Base-by-base conservation (phyloP, 345 rosid genomes). In the Citrus trifoliata region DNA sequence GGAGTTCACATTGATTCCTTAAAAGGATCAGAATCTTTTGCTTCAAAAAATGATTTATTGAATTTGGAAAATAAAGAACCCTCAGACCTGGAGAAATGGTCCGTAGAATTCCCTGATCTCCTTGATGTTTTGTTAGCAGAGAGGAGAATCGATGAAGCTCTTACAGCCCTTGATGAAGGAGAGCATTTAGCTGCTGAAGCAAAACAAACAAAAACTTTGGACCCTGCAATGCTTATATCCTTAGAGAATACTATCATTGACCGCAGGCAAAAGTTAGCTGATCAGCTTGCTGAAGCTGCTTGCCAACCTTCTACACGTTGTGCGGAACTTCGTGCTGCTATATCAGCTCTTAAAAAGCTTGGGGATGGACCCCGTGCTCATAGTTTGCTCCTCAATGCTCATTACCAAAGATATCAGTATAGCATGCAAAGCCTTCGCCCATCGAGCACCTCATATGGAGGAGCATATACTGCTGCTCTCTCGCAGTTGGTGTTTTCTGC, bases 341-440 rank as follows among this genome's bases (percentile, higher is more conserved):
- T 93, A 83, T 80, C 90, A 76, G 98, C 98, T 85, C 98, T 97
- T 83, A 93, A 97, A 88, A 89, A 78, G 87, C 97, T 97, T 48
- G 99, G 99, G 24, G 99, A 97, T 84, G 99, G 98, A 73, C 91
- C 95, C 63, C 95, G 98, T 81, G 98, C 98, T 78, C 98, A 97
- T 80, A 90, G 81, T 80, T 88, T 97, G 86, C 95, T 97, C 55
- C 95, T 97, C 59, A 88, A 91, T 84, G 96, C 99, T 8, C 98
- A 97, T 84, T 89, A 81, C 75, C 97, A 89, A 71, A 89, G 96
- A 83, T 97, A 88, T 80, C 96, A 89, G 64, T 94, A 91, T 86
- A 92, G 89, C 84, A 94, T 92, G 98, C 99, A 90, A 84, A 93
- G 90, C 86, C 95, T 97, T 76, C 93, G 93, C 68, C 99, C 99